A percentile compares a stretch with the other conserved stretches of the same genome.
Evolutionary conservation across 2,329 filamentous ascomycete genomes (phyloP).

Genomic region (Aotearoamyces nothofagi): DNA sequence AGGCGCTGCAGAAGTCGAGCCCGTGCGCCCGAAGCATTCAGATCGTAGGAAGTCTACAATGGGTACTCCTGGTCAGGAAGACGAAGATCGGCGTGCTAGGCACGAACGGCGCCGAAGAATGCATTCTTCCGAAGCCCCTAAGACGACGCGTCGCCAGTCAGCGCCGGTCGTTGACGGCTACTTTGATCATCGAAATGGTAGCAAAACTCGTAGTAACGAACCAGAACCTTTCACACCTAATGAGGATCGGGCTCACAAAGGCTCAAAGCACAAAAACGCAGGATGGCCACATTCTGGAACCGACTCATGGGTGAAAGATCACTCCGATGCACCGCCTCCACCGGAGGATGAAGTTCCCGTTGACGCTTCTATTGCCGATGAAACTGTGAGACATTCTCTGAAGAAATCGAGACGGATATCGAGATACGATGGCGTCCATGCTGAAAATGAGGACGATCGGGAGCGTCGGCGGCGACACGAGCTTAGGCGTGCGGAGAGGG

Average conservation of each 20-base stretch:
- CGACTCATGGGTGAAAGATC: constrained; percentile 50
- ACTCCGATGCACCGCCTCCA: constrained; percentile 44
- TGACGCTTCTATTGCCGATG: constrained; percentile 9
- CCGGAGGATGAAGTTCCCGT: constrained; percentile 23
- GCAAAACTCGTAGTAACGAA: constrained; percentile 22
- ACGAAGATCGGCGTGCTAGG: constrained; percentile 36
- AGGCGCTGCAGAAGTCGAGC: constrained; percentile 32
- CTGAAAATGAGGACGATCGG: constrained; percentile 12
- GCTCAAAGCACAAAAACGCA: constrained; percentile 16
- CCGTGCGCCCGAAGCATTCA: constrained; percentile 21
- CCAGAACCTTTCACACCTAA: constrained; percentile 11
- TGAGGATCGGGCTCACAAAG: constrained; percentile 14
- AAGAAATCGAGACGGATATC: constrained; percentile 15
- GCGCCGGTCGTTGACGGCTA: constrained; percentile 29
- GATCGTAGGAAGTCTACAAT: constrained; percentile 33
- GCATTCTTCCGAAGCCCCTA: constrained; percentile 19
- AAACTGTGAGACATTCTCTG: constrained; percentile 11
- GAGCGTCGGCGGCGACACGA: constrained; percentile 16
- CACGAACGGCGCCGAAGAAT: constrained; percentile 34
- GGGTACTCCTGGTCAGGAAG: constrained; percentile 31
- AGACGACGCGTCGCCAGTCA: constrained; percentile 24
- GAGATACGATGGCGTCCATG: constrained; percentile 9
- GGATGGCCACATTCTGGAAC: constrained; percentile 49
- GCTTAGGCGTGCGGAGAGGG: constrained; percentile 13
- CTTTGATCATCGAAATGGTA: constrained; percentile 26